A percentile compares a stretch with the other conserved stretches of the same genome.
These are phyloP conservation scores for Serendipita sp. DNA, from an alignment of 768 basidiomycete species.

Conservation along the genomic window DNA sequence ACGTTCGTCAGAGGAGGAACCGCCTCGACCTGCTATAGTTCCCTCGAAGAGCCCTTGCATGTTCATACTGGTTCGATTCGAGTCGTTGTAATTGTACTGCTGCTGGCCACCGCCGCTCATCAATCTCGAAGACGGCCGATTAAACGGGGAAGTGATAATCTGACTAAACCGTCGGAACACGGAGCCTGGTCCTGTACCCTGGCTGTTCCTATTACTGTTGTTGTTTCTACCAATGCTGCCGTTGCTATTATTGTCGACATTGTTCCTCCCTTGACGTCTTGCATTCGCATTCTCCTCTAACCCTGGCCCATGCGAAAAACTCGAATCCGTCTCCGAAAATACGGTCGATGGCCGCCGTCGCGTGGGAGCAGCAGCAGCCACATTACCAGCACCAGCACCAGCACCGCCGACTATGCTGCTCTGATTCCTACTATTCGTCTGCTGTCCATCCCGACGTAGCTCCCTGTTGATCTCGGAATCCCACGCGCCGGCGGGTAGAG, in stretches of 20 bases:
- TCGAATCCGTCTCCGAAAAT: not conserved
- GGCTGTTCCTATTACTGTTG: too few relatives aligned
- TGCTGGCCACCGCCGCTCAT: not conserved
- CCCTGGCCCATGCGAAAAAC: not conserved
- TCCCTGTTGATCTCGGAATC: too few relatives aligned
- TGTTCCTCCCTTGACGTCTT: too few relatives aligned
- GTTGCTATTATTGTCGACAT: too few relatives aligned
- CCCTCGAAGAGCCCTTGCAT: not conserved
- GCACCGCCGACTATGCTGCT: too few relatives aligned
- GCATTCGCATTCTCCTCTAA: too few relatives aligned
- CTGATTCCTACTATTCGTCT: too few relatives aligned
- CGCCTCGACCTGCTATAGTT: not conserved
- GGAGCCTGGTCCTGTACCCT: not conserved
- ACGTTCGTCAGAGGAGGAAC: too few relatives aligned
- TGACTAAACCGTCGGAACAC: not conserved
- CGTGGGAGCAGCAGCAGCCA: not conserved
- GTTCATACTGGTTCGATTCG: not conserved
- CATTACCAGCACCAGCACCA: not conserved
- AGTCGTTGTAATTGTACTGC: too few relatives aligned
- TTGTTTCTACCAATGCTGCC: too few relatives aligned
- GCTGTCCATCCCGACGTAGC: too few relatives aligned
- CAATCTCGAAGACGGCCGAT: not conserved
- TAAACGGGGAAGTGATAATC: not conserved
- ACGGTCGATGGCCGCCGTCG: not conserved
- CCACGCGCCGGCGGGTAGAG: too few relatives aligned